Evolutionary conservation across 768 basidiomycete species (phyloP).

Genomic region (Kwoniella mangroviensis): DNA sequence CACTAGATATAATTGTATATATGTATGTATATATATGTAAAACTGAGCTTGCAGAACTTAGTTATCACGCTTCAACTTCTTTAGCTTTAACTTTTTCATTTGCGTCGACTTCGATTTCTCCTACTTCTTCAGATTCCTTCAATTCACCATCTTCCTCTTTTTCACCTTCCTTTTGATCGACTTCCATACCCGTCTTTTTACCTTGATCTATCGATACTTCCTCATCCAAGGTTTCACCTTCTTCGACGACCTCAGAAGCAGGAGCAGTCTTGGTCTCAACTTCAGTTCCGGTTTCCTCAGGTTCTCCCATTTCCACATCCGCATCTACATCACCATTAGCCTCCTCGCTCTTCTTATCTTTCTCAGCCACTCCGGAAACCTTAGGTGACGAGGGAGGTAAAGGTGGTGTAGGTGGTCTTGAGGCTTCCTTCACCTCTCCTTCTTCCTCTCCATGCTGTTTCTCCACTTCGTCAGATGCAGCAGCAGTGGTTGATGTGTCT

Average conservation of each 20-base stretch:
- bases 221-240: constrained; percentile 6
- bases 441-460: neutral
- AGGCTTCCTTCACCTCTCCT: constrained; percentile 3
- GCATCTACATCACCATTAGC: constrained; percentile 11
- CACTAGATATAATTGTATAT: constrained; percentile 9
- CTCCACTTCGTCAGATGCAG: neutral
- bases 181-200: constrained; percentile 7
- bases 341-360: constrained; percentile 8
- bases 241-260: neutral
- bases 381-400: constrained; percentile 1
- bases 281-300: neutral
- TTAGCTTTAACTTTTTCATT: neutral
- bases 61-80: too few relatives aligned
- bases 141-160: constrained; percentile 3
- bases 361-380: neutral
- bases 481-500: too few relatives aligned
- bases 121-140: neutral
- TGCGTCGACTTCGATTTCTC: neutral
- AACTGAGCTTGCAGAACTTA: neutral
- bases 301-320: constrained; percentile 31
- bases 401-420: constrained; percentile 23
- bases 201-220: neutral
- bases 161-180: constrained; percentile 3
- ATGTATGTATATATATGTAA: neutral
- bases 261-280: constrained; percentile 3